phyloP scores from a whole-genome alignment of 768 basidiomycete genomes.

The Austroboletus eburneus region DNA sequence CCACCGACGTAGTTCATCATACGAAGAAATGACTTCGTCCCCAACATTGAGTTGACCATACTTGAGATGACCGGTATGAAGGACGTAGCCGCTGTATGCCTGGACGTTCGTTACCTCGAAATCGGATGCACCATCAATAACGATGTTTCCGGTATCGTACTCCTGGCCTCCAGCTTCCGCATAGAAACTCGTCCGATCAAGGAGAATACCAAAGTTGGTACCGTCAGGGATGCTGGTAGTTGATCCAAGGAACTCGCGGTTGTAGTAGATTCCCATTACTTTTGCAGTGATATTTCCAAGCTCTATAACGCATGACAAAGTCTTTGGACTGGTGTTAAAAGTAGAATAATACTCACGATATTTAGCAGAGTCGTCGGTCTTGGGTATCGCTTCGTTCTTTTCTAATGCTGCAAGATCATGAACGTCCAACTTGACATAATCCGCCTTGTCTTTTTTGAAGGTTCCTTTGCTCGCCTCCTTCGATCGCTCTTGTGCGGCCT shows the following conservation, averaged over 20 bases:
- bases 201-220: slow-evolving; percentile 74
- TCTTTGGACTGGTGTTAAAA: neutral
- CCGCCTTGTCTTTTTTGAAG: slow-evolving; percentile 62
- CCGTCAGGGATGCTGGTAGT: slow-evolving; percentile 64
- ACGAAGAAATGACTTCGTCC: slow-evolving; percentile 81
- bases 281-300: slow-evolving; percentile 72
- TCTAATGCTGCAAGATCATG: slow-evolving; percentile 90
- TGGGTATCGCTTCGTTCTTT: slow-evolving; percentile 68
- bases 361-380: slow-evolving; percentile 91
- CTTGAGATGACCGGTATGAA: slow-evolving; percentile 88
- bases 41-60: slow-evolving; percentile 81
- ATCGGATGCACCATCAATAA: slow-evolving; percentile 86
- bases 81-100: slow-evolving; percentile 90
- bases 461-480: slow-evolving; percentile 90
- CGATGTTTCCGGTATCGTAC: slow-evolving; percentile 91
- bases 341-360: slow-evolving; percentile 57
- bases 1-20: slow-evolving; percentile 96
- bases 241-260: slow-evolving; percentile 67
- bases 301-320: slow-evolving; percentile 39
- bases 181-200: slow-evolving; percentile 94
- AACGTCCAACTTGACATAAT: slow-evolving; percentile 88
- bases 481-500: slow-evolving; percentile 79
- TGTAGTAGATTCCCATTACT: slow-evolving; percentile 82
- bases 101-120: slow-evolving; percentile 95
- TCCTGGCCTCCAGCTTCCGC: slow-evolving; percentile 98